Percentiles rank a stretch among this genome's conserved stretches.
These are phyloP conservation scores for Magnolia sinica DNA, from an alignment of 164 flowering plant genomes.

Conservation along the genomic window DNA sequence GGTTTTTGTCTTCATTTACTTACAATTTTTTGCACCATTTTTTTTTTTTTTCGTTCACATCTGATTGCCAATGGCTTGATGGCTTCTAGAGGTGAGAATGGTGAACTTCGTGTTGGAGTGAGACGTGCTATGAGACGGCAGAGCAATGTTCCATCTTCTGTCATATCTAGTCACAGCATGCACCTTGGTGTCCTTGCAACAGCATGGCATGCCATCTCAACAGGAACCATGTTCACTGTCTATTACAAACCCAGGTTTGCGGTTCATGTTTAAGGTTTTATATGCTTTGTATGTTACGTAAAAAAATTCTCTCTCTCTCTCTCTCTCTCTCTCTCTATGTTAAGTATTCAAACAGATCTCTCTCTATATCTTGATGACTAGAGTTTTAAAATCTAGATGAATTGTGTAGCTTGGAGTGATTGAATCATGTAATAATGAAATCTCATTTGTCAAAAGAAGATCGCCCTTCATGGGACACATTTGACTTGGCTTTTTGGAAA, in stretches of 20 bases:
- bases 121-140: conserved; percentile 94
- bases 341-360: no score
- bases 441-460: no score
- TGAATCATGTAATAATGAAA: no score
- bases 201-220: conserved; percentile 86
- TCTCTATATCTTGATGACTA: no score
- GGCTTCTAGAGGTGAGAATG: conserved; percentile 55
- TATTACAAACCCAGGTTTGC: conserved; percentile 93
- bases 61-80: background rate
- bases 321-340: background rate
- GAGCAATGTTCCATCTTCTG: conserved; percentile 73
- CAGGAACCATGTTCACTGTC: conserved; percentile 52
- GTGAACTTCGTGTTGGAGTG: conserved; percentile 94
- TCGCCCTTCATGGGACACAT: no score
- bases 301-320: background rate
- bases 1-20: conserved; percentile 35
- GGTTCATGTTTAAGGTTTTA: background rate
- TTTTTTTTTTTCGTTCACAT: background rate
- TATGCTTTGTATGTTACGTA: background rate
- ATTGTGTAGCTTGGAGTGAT: no score
- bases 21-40: background rate
- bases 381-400: no score
- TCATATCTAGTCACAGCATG: conserved; percentile 41
- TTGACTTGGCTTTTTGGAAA: no score
- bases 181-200: conserved; percentile 84